These are phyloP conservation scores for Chionographis japonica DNA, from an alignment of 106 monocot species.

Conservation along the genomic window DNA sequence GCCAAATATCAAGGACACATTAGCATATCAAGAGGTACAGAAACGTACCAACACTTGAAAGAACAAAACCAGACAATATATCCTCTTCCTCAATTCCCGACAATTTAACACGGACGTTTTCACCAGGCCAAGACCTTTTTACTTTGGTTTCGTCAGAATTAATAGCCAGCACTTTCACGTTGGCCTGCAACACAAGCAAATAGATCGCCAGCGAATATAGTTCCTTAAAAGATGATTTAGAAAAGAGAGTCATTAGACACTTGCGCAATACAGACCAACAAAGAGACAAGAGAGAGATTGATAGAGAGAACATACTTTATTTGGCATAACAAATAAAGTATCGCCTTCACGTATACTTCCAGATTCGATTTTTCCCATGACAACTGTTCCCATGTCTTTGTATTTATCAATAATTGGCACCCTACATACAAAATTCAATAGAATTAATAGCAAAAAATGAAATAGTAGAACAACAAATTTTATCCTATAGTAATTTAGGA, in stretches of 20 bases:
- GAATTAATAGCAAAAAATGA: neutral
- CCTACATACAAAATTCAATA: constrained; percentile 26
- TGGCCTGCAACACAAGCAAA: constrained; percentile 33
- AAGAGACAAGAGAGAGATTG: neutral
- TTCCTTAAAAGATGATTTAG: neutral
- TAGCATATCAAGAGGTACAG: neutral
- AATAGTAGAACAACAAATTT: neutral
- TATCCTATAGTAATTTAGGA: too few relatives aligned
- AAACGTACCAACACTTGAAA: constrained; percentile 75
- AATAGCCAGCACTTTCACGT: constrained; percentile 79
- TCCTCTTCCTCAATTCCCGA: constrained; percentile 94
- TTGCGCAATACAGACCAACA: too few relatives aligned
- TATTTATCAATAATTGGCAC: constrained; percentile 98
- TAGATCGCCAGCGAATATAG: neutral
- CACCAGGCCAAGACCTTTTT: constrained; percentile 71
- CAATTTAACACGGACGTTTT: constrained; percentile 84
- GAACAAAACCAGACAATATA: constrained; percentile 86
- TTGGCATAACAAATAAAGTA: constrained; percentile 88
- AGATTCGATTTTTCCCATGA: constrained; percentile 98
- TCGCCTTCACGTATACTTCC: constrained; percentile 82
- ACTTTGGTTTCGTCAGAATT: constrained; percentile 75
- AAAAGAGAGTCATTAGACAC: too few relatives aligned
- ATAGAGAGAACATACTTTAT: constrained; percentile 55
- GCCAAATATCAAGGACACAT: too few relatives aligned
- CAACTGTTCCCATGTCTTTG: constrained; percentile 97